Evolutionary conservation across 176 grass and related monocot species (phyloP), one percentile per base, ranked within the genome.

Genomic region (Aegilops bicornis): DNA sequence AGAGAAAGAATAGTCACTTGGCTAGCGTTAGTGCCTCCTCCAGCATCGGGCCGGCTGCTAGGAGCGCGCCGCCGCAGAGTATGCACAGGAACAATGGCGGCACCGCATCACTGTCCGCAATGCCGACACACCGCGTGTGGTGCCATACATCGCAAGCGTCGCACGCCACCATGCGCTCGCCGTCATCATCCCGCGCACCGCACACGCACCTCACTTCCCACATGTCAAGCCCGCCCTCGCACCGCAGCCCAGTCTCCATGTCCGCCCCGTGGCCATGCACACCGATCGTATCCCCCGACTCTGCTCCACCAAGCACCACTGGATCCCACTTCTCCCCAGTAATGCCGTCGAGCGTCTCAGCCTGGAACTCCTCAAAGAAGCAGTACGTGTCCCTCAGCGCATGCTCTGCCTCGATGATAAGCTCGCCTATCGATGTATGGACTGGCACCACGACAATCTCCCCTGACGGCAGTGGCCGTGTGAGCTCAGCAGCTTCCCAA

Each of bases 131-230:
- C 8, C 90, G 94, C 0, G 94, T 96, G 77, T 98, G 96, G 20
- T 96, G 88, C 92, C 91, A 96, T 17, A 92, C 82, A 79, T 90
- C 69, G 43, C 96, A 98, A 1, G 82, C 78, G 6, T 98, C 93
- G 14, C 96, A 98, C 11, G 89, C 86, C 62, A 96, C 87, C 96
- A 98, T 98, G 63, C 92, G 94, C 80, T 98, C 96, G 25, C 96
- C 96, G 2, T 98, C 93, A 19, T 98, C 92, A 48, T 98, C 96
- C 40, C 82, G 89, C 2, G 88, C 82, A 3, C 93, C 92, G 82
- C 96, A 98, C 64, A 60, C 47, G 7, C 96, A 98, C 36, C 73
- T 73, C 58, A 98, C 93, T 16, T 87, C 79, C 88, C 90, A 90
- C 29, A 54, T 68, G 16, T 92, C 90, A 17, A 65, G 71, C 16